phyloP scores from a whole-genome alignment of 306 rosid species.

The Cyclanthera cordifolia region DNA sequence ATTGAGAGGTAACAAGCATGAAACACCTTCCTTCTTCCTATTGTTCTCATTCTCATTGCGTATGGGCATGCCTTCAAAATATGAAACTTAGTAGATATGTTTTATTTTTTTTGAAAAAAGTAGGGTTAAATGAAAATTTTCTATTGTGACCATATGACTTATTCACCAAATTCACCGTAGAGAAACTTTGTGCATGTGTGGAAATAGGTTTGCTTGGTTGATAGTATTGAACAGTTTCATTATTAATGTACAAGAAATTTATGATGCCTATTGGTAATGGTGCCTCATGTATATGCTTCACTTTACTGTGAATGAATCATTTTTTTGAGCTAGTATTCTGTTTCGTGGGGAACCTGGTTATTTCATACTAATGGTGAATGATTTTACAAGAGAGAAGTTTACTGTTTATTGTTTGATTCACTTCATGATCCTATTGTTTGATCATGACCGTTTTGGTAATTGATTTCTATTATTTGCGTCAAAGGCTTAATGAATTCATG shows the following conservation, averaged over 20 bases:
- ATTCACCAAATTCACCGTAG: background rate
- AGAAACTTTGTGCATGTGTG: background rate
- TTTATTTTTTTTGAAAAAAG: background rate
- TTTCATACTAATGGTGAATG: background rate
- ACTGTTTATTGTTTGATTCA: background rate
- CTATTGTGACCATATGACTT: background rate
- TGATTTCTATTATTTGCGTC: background rate
- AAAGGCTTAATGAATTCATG: background rate
- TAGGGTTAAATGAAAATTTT: background rate
- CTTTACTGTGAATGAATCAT: too few species aligned
- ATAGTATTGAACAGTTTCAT: background rate
- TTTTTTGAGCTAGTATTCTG: background rate
- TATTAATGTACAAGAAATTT: background rate
- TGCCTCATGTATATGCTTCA: background rate
- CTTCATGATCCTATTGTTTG: background rate
- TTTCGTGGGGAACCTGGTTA: background rate
- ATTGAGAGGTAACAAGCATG: constrained; percentile 50
- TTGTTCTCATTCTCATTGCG: background rate
- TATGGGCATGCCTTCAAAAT: background rate
- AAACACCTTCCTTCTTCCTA: background rate
- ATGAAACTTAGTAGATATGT: background rate
- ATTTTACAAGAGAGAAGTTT: background rate
- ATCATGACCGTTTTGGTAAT: background rate
- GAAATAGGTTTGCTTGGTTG: background rate
- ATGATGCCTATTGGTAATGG: background rate